Conservation (phyloP, 2,329 filamentous ascomycete species). For the Aspergillus flavus region DNA sequence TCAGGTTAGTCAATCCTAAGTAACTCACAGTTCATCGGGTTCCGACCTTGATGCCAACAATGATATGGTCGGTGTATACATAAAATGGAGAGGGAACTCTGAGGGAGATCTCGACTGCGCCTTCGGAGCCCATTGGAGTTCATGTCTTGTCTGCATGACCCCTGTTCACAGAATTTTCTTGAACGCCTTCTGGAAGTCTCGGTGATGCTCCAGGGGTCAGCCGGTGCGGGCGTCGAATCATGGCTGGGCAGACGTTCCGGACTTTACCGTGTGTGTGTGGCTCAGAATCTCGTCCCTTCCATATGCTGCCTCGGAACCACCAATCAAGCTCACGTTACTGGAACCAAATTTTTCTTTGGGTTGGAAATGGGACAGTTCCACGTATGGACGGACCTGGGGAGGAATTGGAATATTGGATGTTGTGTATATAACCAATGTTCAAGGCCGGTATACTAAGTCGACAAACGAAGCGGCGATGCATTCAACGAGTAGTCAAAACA, state of each 20-base stretch:
- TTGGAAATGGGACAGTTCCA: neutral
- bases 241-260: conserved; percentile 10
- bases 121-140: neutral
- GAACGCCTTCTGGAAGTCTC: conserved; percentile 1
- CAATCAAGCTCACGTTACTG: neutral
- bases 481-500: neutral
- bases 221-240: conserved; percentile 5
- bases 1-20: too few species aligned
- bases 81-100: too few species aligned
- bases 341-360: neutral
- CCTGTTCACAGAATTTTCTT: conserved; percentile 4
- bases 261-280: conserved; percentile 14
- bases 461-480: neutral
- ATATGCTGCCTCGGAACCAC: neutral
- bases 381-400: neutral
- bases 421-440: neutral
- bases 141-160: neutral
- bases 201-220: conserved; percentile 3
- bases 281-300: neutral
- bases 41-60: too few species aligned
- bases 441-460: neutral
- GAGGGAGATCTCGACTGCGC: neutral
- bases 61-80: too few species aligned
- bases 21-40: too few species aligned
- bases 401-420: neutral